Base-by-base conservation (phyloP, 2,329 filamentous ascomycete genomes). In the Fonsecaea monophora region DNA sequence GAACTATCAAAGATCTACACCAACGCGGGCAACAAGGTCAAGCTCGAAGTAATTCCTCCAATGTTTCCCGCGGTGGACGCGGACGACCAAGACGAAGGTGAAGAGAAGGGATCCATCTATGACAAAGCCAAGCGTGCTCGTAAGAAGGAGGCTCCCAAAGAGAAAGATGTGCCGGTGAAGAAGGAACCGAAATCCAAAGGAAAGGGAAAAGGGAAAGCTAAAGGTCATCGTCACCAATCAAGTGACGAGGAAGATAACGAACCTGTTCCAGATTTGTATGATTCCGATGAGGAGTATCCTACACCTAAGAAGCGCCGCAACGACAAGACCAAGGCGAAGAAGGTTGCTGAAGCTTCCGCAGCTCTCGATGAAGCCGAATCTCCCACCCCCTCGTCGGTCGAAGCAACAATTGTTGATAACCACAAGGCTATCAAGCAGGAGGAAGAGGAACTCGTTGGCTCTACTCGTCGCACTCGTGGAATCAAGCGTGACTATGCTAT, bases 381-480 rank as follows among this genome's bases (percentile, higher is more conserved):
- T 25, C 5, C 56, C 12, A 25, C 50, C 48, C 7, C 59, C 57
- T 37, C 38, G 42, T 38, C 38, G 3, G 1, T 60, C 34, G n/a
- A 45, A 25, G n/a, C 53, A n/a, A 53, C 30, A 32, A 32, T 32
- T 42, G 18, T 7, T 18, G 18, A 21, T 57, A 88, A 87, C 76
- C 86, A 86, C 34, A 83, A 82, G 65, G 87, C 88, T 74, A 86
- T 88, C 74, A 83, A 83, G 70, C 78, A 82, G 1, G 86, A 89
- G 79, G 86, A 87, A 75, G 81, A 84, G 65, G 61, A 60, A 15
- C 18, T 30, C 34, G 38, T 34, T 42, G 60, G 60, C 12, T 60
- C 67, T 21, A 54, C 64, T 18, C 65, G 45, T 13, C 69, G 67
- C n/a, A 71, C 67, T 53, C 67, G 69, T 40, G 69, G 69, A 12